These are phyloP conservation scores for Alternaria ethzedia DNA, from an alignment of 2,329 filamentous ascomycete genomes.

Conservation along the genomic window DNA sequence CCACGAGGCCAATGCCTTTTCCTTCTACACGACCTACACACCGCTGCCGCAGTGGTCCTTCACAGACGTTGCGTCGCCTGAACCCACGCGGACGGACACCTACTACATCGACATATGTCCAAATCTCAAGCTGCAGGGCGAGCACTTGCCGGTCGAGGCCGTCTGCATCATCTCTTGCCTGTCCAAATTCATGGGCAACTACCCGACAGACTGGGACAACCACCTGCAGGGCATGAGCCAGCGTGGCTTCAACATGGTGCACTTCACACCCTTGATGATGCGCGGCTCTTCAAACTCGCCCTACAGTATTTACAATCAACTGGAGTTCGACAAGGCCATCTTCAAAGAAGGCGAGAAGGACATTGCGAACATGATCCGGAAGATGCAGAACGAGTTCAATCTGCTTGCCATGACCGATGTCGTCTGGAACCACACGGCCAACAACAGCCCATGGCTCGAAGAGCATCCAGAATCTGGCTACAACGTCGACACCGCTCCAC, in stretches of 20 bases:
- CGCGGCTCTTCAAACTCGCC: conserved; percentile 92
- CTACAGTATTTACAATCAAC: conserved; percentile 94
- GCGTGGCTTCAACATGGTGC: conserved; percentile 97
- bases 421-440: conserved; percentile 95
- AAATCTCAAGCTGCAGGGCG: conserved; percentile 73
- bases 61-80: conserved; percentile 58
- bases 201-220: conserved; percentile 86
- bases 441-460: conserved; percentile 93
- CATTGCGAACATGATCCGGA: conserved; percentile 75
- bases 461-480: conserved; percentile 96
- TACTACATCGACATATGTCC: conserved; percentile 97
- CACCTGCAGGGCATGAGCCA: conserved; percentile 87
- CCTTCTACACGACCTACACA: conserved; percentile 92
- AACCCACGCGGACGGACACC: conserved; percentile 71
- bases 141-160: conserved; percentile 80
- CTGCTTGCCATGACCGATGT: conserved; percentile 92
- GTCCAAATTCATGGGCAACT: conserved; percentile 97
- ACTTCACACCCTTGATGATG: conserved; percentile 92
- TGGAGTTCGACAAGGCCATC: conserved; percentile 78
- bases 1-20: conserved; percentile 82
- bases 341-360: conserved; percentile 89
- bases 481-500: conserved; percentile 87
- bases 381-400: conserved; percentile 83
- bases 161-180: conserved; percentile 92
- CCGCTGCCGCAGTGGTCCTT: conserved; percentile 80